Evolutionary conservation across 805 yeast genomes (phyloP), one percentile per base, ranked within the genome.

Genomic region (Barnettozyma populi): DNA sequence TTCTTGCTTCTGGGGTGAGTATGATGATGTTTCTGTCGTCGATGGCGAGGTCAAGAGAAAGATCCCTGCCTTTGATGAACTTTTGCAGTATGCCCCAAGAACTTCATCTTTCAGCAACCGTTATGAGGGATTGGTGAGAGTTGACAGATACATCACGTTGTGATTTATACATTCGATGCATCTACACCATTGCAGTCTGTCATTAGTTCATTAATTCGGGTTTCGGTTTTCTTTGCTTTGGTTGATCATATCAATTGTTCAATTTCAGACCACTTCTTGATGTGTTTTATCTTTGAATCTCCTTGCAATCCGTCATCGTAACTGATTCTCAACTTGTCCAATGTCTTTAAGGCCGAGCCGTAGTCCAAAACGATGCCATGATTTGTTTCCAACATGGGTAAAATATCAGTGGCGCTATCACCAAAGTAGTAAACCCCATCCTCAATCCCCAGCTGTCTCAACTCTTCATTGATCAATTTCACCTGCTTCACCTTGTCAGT

Each of bases 1-100:
- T 8, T 71, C 76, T 21, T 90, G 97, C 61, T 79, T 70, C 57
- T 90, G 92, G 90, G 86, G 88, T 8, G 95, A 89, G 54, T 78
- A 79, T 61, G 80, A 79, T 32, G 63, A 65, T 11, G 76, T 62
- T 43, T 60, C 64, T 21, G 59, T 68, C 7, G 63, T 65, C 19
- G 73, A 68, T 43, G 79, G 74, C 1, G 61, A 54, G 13, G 41
- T 65, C 43, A 53, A 54, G 25, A 65, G 76, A 29, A 74, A 73
- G 49, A 63, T 87, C 4, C 90, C 95, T 1, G 90, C 94, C 1
- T 80, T 73, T 53, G 82, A 78, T 48, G 96, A 90, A 59, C 60
- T 89, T 36, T 57, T 84, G 34, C 76, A 78, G 52, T 88, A 79
- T 59, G 69, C 86, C 1, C 95, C 96, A 1, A 65, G 71, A 20